These are phyloP conservation scores for Neophaeococcomyces mojaviensis DNA, from an alignment of 2,329 filamentous ascomycete species.

Conservation along the genomic window DNA sequence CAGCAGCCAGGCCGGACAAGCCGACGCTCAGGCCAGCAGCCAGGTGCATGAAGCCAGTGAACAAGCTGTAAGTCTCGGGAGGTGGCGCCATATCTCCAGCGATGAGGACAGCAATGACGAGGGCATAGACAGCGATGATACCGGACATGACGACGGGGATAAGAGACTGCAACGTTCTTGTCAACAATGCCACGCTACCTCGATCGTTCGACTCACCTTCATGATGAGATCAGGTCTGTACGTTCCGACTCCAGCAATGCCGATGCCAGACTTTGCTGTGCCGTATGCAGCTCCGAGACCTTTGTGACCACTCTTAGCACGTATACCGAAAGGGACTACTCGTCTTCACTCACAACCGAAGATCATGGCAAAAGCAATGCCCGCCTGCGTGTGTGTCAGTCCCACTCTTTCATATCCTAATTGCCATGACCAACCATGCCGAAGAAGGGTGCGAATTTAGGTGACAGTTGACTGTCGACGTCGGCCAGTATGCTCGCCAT, in stretches of 20 bases:
- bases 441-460: slow-evolving; percentile 61
- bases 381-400: slow-evolving; percentile 35
- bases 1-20: slow-evolving; percentile 83
- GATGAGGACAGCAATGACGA: slow-evolving; percentile 94
- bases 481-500: slow-evolving; percentile 29
- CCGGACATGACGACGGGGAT: slow-evolving; percentile 78
- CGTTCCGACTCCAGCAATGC: slow-evolving; percentile 59
- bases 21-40: slow-evolving; percentile 86
- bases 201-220: slow-evolving; percentile 45
- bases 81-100: slow-evolving; percentile 78
- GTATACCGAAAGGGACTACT: not conserved
- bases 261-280: slow-evolving; percentile 61
- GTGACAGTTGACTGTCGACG: slow-evolving; percentile 45
- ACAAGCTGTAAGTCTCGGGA: slow-evolving; percentile 67
- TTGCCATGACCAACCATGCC: slow-evolving; percentile 50
- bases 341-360: slow-evolving; percentile 42
- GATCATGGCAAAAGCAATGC: slow-evolving; percentile 45
- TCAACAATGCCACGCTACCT: not conserved
- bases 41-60: slow-evolving; percentile 88
- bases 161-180: slow-evolving; percentile 32
- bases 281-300: slow-evolving; percentile 60
- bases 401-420: not conserved
- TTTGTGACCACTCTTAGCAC: slow-evolving; percentile 31
- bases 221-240: slow-evolving; percentile 62
- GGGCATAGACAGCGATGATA: slow-evolving; percentile 96